These are phyloP conservation scores for Talaromyces wortmannii DNA, from an alignment of 495 filamentous ascomycete genomes.

Conservation along the genomic window DNA sequence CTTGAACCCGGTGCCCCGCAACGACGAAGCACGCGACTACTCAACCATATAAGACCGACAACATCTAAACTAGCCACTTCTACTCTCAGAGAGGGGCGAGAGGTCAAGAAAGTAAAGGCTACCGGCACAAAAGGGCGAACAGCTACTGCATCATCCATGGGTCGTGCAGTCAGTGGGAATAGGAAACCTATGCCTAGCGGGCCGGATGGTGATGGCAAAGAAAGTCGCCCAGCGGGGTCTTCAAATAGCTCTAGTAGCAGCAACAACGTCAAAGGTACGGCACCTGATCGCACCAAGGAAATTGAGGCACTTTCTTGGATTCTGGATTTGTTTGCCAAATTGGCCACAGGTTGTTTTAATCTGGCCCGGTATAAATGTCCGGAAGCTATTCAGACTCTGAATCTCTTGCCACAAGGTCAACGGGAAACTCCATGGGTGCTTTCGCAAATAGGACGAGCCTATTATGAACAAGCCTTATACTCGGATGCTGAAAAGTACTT, in stretches of 20 bases:
- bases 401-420: conserved; percentile 61
- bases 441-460: conserved; percentile 78
- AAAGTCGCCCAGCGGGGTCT: conserved; percentile 26
- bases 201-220: conserved; percentile 61
- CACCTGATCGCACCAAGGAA: conserved; percentile 46
- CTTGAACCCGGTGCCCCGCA: conserved; percentile 62
- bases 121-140: conserved; percentile 50
- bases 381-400: conserved; percentile 67
- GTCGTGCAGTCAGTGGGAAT: conserved; percentile 83
- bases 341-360: conserved; percentile 72
- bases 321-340: conserved; percentile 75
- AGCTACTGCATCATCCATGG: conserved; percentile 55
- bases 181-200: conserved; percentile 52
- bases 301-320: conserved; percentile 72
- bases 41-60: conserved; percentile 61
- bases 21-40: conserved; percentile 72
- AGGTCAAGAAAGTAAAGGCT: conserved; percentile 72
- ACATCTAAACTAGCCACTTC: conserved; percentile 46
- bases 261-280: conserved; percentile 17
- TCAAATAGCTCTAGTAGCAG: conserved; percentile 15
- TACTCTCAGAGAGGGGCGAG: conserved; percentile 53
- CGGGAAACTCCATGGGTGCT: conserved; percentile 95
- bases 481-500: conserved; percentile 81
- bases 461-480: conserved; percentile 84
- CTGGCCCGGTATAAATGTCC: conserved; percentile 71